phyloP scores from a whole-genome alignment of 768 basidiomycete genomes.

The Leccinellum luteum region DNA sequence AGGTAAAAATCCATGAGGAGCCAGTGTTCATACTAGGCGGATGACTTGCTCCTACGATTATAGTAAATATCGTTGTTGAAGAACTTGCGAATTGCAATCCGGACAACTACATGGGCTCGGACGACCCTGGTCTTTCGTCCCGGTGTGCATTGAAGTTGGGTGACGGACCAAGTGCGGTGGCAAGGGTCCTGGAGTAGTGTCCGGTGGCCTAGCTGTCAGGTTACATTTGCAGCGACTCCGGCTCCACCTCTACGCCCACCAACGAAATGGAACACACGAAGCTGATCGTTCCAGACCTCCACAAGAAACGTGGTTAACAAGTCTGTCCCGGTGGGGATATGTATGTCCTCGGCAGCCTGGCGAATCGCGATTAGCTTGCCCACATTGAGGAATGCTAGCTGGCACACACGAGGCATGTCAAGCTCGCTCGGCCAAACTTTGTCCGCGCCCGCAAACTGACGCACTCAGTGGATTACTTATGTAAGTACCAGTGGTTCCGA shows the following conservation, averaged over 20 bases:
- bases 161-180: background rate
- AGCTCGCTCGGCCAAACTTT: too few species aligned
- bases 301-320: background rate
- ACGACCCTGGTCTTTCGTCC: too few species aligned
- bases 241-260: background rate
- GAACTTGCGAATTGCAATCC: background rate
- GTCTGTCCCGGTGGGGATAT: background rate
- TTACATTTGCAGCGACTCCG: background rate
- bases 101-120: background rate
- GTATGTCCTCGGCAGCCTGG: background rate
- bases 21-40: background rate
- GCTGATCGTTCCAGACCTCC: background rate
- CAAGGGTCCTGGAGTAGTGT: background rate
- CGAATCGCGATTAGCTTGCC: background rate
- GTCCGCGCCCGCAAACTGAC: too few species aligned
- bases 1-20: too few species aligned
- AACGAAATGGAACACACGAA: background rate
- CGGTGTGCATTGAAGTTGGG: too few species aligned
- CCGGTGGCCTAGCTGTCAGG: background rate
- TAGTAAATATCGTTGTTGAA: background rate
- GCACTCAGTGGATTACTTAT: too few species aligned
- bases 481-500: too few species aligned
- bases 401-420: background rate
- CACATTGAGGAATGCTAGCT: background rate
- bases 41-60: background rate